These are phyloP conservation scores for Berberis vulgaris DNA, from an alignment of 164 flowering plant genomes.

Conservation along the genomic window DNA sequence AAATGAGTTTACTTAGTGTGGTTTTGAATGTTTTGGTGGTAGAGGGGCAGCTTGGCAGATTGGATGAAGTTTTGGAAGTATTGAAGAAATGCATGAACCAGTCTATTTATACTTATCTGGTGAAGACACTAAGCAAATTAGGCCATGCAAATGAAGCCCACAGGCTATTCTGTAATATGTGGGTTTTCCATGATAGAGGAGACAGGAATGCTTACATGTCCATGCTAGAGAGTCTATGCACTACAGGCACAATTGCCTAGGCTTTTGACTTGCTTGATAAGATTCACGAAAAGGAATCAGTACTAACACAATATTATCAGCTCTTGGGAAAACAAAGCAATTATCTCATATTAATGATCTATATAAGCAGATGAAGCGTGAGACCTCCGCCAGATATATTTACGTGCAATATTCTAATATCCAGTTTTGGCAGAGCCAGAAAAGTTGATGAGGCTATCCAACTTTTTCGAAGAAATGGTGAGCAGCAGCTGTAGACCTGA, in stretches of 20 bases:
- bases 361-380: slow-evolving; percentile 65
- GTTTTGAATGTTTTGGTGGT: slow-evolving; percentile 51
- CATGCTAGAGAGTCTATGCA: slow-evolving; percentile 80
- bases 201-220: slow-evolving; percentile 75
- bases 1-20: slow-evolving; percentile 77
- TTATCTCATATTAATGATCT: slow-evolving; percentile 55
- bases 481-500: slow-evolving; percentile 59
- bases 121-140: slow-evolving; percentile 57
- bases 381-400: slow-evolving; percentile 76
- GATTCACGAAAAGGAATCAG: slow-evolving; percentile 66
- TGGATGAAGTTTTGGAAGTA: slow-evolving; percentile 60
- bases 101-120: slow-evolving; percentile 67
- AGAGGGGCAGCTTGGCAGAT: slow-evolving; percentile 61
- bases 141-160: slow-evolving; percentile 95
- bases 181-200: slow-evolving; percentile 68
- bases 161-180: slow-evolving; percentile 87
- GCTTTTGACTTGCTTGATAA: slow-evolving; percentile 70
- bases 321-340: slow-evolving; percentile 75
- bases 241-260: slow-evolving; percentile 55
- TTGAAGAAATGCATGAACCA: slow-evolving; percentile 64
- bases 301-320: slow-evolving; percentile 58
- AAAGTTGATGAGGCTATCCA: slow-evolving; percentile 55
- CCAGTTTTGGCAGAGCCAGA: slow-evolving; percentile 78
- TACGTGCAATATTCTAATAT: slow-evolving; percentile 80
- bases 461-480: slow-evolving; percentile 76